These are phyloP conservation scores for Candida sanyaensis DNA, from an alignment of 1,139 yeast genomes.

Conservation along the genomic window DNA sequence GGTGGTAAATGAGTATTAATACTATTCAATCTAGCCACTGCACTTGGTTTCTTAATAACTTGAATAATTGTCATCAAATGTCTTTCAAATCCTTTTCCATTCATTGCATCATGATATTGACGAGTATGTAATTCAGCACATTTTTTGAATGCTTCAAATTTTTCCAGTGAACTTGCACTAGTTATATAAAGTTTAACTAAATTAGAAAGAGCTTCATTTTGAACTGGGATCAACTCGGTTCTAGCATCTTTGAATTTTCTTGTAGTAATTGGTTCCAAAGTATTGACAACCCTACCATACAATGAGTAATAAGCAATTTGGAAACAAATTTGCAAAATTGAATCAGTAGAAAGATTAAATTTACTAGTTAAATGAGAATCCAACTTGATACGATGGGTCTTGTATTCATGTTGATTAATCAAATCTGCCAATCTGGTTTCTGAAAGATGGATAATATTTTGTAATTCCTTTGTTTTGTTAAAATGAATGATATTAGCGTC, in stretches of 20 bases:
- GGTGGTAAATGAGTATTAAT: slow-evolving; percentile 35
- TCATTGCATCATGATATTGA: slow-evolving; percentile 52
- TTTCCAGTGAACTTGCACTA: slow-evolving; percentile 43
- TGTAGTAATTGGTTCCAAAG: slow-evolving; percentile 75
- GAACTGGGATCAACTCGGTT: slow-evolving; percentile 68
- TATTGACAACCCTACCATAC: slow-evolving; percentile 67
- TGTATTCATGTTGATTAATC: slow-evolving; percentile 68
- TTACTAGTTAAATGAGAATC: slow-evolving; percentile 49
- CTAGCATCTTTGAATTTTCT: slow-evolving; percentile 66
- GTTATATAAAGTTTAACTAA: slow-evolving; percentile 65
- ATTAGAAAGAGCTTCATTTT: slow-evolving; percentile 52
- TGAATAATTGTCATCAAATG: slow-evolving; percentile 67
- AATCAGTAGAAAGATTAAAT: slow-evolving; percentile 61
- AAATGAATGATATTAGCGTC: slow-evolving; percentile 44
- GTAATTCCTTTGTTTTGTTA: slow-evolving; percentile 48
- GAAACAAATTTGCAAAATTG: slow-evolving; percentile 65
- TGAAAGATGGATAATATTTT: slow-evolving; percentile 59
- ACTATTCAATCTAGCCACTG: slow-evolving; percentile 42
- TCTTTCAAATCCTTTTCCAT: slow-evolving; percentile 70
- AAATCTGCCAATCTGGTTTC: slow-evolving; percentile 78
- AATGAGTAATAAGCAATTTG: slow-evolving; percentile 74
- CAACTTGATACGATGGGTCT: slow-evolving; percentile 41
- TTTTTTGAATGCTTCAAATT: slow-evolving; percentile 53
- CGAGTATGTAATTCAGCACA: slow-evolving; percentile 55
- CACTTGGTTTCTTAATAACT: slow-evolving; percentile 31